Evolutionary conservation across 2,329 filamentous ascomycete species (phyloP), one percentile per base, ranked within the genome.

Genomic region (Thielaviopsis ethacetica): DNA sequence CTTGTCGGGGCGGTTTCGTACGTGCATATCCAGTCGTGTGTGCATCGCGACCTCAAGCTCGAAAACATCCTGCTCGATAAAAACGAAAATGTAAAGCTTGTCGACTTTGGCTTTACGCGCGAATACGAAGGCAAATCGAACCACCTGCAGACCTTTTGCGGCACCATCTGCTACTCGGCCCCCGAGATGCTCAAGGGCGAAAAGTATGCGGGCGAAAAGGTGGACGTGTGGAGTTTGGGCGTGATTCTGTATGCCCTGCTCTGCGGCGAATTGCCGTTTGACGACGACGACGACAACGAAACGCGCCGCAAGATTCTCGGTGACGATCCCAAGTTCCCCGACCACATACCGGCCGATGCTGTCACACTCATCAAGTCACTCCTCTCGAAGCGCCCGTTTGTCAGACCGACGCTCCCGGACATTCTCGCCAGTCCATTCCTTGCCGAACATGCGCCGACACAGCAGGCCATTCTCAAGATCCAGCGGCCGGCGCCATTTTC

Each of bases 181-280:
- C 93, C 93, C 1, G 93, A 98, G 71, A 98, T 98, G 93, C 78
- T 98, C 49, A 95, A 93, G 70, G 93, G 91, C 47, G 93, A 98
- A 70, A 97, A 95, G 71, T 98, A 98, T 68, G 93, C 91, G 0
- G 91, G 90, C 26, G 90, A 96, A 73, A 97, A 96, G 73, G 91
- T 98, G 54, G 93, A 98, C 67, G 90, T 98, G 4, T 98, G 88
- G 88, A 93, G 88, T 67, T 69, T 94, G 64, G 88, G 88, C 13
- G 85, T 94, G 59, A 93, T 94, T 62, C 75, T 93, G 1, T 93
- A 91, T 67, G 88, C 88, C 54, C 73, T 94, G 60, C 74, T 94
- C 26, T 88, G 85, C 62, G 88, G 88, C 59, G 88, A 93, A 71
- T 76, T 98, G 49, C 93, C 93, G 0, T 98, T 95, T 66, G 93